Base-by-base conservation (phyloP, 371 early-diverging fungal species). In the Mucor racemosus region DNA sequence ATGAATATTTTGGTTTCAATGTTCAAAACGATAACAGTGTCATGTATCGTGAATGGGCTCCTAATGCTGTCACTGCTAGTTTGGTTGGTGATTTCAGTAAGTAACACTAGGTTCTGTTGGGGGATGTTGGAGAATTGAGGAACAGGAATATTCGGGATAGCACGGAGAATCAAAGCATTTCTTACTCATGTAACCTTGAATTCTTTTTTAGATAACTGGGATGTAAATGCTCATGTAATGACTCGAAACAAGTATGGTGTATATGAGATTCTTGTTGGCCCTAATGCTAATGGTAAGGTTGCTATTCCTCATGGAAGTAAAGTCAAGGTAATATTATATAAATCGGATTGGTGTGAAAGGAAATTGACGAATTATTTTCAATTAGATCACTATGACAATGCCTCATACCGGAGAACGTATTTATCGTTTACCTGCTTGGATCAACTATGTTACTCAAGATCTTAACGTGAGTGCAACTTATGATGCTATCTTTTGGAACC, bases 31-130 rank as follows among this genome's bases (percentile, higher is more conserved):
- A 86, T 7, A 86, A 86, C 26, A 81, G 79, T 21, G 90, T 97
- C 66, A 76, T 82, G 9, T 98, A 96, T 76, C 88, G 96, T 14
- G 98, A 98, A 76, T 97, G 96, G 96, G 97, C 97, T 13, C 98
- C 97, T 5, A 90, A 89, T 62, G 97, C 92, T 15, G 73, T 66
- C 14, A 78, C 81, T 36, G 97, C 96, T 13, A 90, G 82, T 68
- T 86, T 97, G 21, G 88, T 96, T 44, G 98, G 98, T 36, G 97
- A 97, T 62, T 97, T 97, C 77, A 97, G 95, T 93, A 82, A 74
- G 87, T 44, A 17, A 6, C n/a, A 44, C 17, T 17, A 44, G 17
- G 6, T 17, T 82, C 34, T 41, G 39, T 35, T 57, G 65, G 65
- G 38, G 21, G 38, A 19, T 21, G 38, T 19, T 19, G 39, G 14